Evolutionary conservation across 2,329 filamentous ascomycete genomes (phyloP).

Genomic region (Aaosphaeria pasadenensis): DNA sequence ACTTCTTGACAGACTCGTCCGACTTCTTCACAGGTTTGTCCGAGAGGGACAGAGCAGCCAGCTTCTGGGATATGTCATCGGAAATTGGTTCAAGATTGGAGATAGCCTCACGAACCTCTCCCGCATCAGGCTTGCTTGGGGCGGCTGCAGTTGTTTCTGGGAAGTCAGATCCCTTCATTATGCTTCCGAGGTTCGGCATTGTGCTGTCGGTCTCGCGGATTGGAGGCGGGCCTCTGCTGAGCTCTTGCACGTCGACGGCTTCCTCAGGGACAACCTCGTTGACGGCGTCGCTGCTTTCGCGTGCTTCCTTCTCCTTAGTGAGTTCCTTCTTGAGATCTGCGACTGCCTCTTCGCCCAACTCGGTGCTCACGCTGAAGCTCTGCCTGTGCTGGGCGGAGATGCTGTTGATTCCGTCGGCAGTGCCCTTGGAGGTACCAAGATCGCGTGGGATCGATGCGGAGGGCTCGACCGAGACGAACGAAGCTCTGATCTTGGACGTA

Average conservation of each 20-base stretch:
- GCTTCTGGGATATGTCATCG: conserved; percentile 4
- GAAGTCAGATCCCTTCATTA: conserved; percentile 36
- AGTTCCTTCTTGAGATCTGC: conserved; percentile 41
- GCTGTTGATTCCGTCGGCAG: conserved; percentile 21
- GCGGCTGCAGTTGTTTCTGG: conserved; percentile 14
- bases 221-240: conserved; percentile 33
- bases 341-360: conserved; percentile 28
- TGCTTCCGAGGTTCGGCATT: conserved; percentile 30
- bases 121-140: conserved; percentile 7
- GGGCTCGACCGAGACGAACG: conserved; percentile 47
- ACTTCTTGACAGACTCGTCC: conserved; percentile 38
- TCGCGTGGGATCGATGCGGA: conserved; percentile 10
- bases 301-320: conserved; percentile 38
- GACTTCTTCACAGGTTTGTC: conserved; percentile 36
- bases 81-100: not conserved
- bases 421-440: conserved; percentile 21
- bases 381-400: conserved; percentile 31
- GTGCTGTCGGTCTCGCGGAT: conserved; percentile 22
- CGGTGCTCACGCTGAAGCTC: conserved; percentile 42
- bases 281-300: conserved; percentile 34
- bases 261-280: conserved; percentile 42
- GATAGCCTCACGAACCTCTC: conserved; percentile 5
- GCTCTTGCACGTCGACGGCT: conserved; percentile 39
- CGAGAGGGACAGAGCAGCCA: conserved; percentile 11
- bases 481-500: conserved; percentile 44